These are phyloP conservation scores for Penicillium sumatraense DNA, from an alignment of 2,329 filamentous ascomycete genomes.

Conservation along the genomic window DNA sequence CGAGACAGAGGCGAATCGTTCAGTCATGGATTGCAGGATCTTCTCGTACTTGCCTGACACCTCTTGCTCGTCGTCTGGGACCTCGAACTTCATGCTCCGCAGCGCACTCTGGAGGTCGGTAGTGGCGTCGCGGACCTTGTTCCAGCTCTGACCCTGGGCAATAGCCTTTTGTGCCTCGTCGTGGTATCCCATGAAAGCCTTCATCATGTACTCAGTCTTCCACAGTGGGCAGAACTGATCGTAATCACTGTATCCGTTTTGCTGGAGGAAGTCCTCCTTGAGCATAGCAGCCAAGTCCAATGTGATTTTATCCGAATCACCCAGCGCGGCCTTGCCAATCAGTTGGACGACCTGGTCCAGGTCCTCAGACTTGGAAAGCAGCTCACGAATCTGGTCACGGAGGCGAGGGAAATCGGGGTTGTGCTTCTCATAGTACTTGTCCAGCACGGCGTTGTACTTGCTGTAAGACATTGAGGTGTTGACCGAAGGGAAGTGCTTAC, in stretches of 20 bases:
- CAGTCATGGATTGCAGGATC: constrained; percentile 87
- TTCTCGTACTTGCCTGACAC: constrained; percentile 94
- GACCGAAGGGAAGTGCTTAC: constrained; percentile 98
- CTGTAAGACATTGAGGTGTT: constrained; percentile 94
- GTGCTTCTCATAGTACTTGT: constrained; percentile 93
- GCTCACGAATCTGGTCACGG: constrained; percentile 89
- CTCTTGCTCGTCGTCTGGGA: constrained; percentile 80
- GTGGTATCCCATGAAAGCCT: constrained; percentile 97
- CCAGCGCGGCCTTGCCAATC: constrained; percentile 94
- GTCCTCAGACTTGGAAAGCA: constrained; percentile 93
- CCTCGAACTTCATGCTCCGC: constrained; percentile 94
- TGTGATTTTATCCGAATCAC: constrained; percentile 97
- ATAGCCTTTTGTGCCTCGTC: constrained; percentile 97
- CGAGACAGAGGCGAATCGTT: constrained; percentile 95
- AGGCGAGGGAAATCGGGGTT: constrained; percentile 92
- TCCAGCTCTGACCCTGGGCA: constrained; percentile 87
- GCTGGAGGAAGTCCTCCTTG: constrained; percentile 98
- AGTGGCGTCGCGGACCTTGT: constrained; percentile 89
- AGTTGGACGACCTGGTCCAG: constrained; percentile 98
- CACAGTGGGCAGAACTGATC: constrained; percentile 99
- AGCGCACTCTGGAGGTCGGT: constrained; percentile 82
- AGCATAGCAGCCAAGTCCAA: constrained; percentile 87
- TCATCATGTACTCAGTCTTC: constrained; percentile 99
- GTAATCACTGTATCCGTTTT: constrained; percentile 99
- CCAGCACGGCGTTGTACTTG: constrained; percentile 88